Evolutionary conservation across 116 monocot species (phyloP), one percentile per base, ranked within the genome.

Genomic region (Trichopus zeylanicus): DNA sequence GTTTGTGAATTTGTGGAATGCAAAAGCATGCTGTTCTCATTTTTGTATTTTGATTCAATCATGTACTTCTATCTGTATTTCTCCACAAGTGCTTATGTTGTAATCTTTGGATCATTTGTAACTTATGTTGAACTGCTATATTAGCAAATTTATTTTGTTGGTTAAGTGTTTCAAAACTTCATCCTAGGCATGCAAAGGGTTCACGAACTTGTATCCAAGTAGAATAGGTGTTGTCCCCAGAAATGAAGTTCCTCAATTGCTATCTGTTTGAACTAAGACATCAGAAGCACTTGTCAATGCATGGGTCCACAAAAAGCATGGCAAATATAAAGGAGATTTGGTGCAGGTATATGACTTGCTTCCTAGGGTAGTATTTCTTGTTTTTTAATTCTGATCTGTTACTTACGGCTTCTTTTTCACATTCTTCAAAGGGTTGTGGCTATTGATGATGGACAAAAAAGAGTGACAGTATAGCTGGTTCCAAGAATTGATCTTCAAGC

Each of bases 291-390:
- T 77, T 58, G 39, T 63, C 49, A 91, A 82, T 56, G 69, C 67
- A 34, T 98, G 98, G 98, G 98, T 88, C 37, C 98, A 85, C 21
- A 56, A 91, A 63, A 98, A 87, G 59, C 72, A 56, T 64, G 98
- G 98, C 28, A 87, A 75, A 7, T 98, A 98, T 55, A 98, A 88
- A 80, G 98, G 91, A 34, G 98, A 98, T 64, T 63, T 98, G 48
- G 98, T 82, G 55, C 76, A 85, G 88, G 98, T 91, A 63, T 55
- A 37, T 13, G 13, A 37, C 37, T 58, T 2, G 2, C 11, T 27
- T 37, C 19, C 35, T 6, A 18, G 0, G 1, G 16, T 13, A 32
- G 29, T 6, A n/a, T 42, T 64, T 32, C 37, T 49, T 51, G 5
- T 60, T 21, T 16, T 42, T 33, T 9, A 13, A 3, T 12, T 42